phyloP scores from a whole-genome alignment of 2,329 filamentous ascomycete species.

The Colletotrichum sp. region DNA sequence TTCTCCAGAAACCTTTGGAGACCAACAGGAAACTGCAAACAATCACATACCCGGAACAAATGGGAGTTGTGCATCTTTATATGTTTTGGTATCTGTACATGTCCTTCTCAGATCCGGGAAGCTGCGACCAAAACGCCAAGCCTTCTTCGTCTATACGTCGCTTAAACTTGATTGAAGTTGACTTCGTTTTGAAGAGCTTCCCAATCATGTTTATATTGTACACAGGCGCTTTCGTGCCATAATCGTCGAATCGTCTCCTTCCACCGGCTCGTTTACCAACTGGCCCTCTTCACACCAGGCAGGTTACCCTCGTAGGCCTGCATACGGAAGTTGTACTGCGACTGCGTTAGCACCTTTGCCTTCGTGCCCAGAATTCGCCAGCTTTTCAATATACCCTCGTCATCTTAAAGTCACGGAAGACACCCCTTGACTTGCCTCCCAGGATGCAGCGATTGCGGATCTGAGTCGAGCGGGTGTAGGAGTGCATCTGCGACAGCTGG shows the following conservation, averaged over 20 bases:
- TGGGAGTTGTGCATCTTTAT: slow-evolving; percentile 2
- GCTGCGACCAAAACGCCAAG: slow-evolving; percentile 2
- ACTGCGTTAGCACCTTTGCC: neutral
- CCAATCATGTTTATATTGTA: neutral
- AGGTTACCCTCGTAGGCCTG: slow-evolving; percentile 85
- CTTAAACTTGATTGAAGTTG: neutral
- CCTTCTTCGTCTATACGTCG: neutral
- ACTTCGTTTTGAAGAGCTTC: neutral
- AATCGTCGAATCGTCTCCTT: neutral
- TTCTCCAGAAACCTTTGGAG: neutral
- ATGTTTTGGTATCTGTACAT: neutral
- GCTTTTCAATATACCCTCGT: slow-evolving; percentile 71
- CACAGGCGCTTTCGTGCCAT: neutral
- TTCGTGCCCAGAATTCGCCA: neutral
- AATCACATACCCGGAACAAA: neutral
- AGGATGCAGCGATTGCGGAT: slow-evolving; percentile 93
- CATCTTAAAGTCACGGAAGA: slow-evolving; percentile 94
- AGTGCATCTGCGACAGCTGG: slow-evolving; percentile 92
- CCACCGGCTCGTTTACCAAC: slow-evolving; percentile 70
- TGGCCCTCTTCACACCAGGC: slow-evolving; percentile 94
- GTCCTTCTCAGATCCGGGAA: neutral
- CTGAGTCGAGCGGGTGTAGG: slow-evolving; percentile 91
- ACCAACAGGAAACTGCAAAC: neutral
- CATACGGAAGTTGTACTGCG: slow-evolving; percentile 89
- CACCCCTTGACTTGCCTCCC: slow-evolving; percentile 87